These are phyloP conservation scores for Pittosporum tobira DNA, from an alignment of 129 eudicot genomes.

Conservation along the genomic window DNA sequence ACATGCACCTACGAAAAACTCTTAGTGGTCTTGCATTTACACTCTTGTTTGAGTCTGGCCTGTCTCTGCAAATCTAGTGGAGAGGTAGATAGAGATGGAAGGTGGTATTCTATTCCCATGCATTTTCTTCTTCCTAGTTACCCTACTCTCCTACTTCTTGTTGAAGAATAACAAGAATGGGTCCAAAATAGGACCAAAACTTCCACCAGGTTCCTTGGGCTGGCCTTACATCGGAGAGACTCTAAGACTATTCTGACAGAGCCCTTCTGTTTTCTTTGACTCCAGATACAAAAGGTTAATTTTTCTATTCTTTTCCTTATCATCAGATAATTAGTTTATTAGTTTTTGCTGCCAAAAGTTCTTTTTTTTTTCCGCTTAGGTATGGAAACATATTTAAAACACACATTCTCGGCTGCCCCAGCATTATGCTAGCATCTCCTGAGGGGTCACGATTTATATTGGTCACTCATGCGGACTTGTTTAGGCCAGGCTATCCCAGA, in stretches of 20 bases:
- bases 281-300: not conserved
- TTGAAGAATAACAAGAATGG: not conserved
- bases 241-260: slow-evolving; percentile 1
- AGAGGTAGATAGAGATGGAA: slow-evolving; percentile 9
- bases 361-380: too few species aligned
- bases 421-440: slow-evolving; percentile 45
- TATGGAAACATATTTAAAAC: slow-evolving; percentile 42
- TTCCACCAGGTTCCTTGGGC: slow-evolving; percentile 18
- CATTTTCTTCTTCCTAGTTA: not conserved
- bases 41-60: too few species aligned
- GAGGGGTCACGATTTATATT: slow-evolving; percentile 36
- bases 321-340: too few species aligned
- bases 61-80: too few species aligned
- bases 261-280: slow-evolving; percentile 11
- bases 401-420: slow-evolving; percentile 36
- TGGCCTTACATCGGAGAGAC: slow-evolving; percentile 19
- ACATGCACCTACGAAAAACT: too few species aligned
- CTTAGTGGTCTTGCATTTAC: too few species aligned
- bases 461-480: slow-evolving; percentile 34
- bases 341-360: too few species aligned
- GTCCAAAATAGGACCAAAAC: not conserved
- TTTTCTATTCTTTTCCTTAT: not conserved
- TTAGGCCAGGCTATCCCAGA: slow-evolving; percentile 41
- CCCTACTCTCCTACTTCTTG: not conserved
- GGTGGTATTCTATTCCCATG: not conserved